Evolutionary conservation across 768 basidiomycete genomes (phyloP).

Genomic region (Hortiboletus campestris): DNA sequence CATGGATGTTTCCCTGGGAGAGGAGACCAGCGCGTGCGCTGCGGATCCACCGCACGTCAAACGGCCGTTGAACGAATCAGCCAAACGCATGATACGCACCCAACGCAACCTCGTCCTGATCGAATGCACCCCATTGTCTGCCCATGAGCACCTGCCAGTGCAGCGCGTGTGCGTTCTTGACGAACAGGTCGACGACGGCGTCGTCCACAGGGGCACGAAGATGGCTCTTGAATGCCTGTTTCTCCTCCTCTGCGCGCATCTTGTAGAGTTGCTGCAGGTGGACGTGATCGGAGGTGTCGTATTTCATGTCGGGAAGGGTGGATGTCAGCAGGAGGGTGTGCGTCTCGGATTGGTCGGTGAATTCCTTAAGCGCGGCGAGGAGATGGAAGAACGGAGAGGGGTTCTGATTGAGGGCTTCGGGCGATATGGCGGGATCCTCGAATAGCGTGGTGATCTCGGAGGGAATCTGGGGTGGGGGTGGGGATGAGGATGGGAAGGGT

Average conservation of each 20-base stretch:
- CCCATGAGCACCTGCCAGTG: conserved; percentile 64
- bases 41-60: conserved; percentile 1
- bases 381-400: conserved; percentile 78
- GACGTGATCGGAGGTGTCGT: conserved; percentile 81
- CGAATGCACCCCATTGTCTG: conserved; percentile 55
- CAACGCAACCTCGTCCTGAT: conserved; percentile 47
- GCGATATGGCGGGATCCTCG: neutral
- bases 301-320: conserved; percentile 94
- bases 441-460: too few species aligned
- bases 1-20: conserved; percentile 58
- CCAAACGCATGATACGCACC: conserved; percentile 34
- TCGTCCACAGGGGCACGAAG: conserved; percentile 47
- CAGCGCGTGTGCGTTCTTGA: conserved; percentile 80
- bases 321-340: conserved; percentile 79
- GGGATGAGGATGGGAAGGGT: neutral
- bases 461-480: neutral
- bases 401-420: conserved; percentile 38
- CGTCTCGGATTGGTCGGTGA: conserved; percentile 50
- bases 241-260: conserved; percentile 68
- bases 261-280: conserved; percentile 86
- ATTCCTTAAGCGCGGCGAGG: conserved; percentile 67
- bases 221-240: conserved; percentile 50
- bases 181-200: conserved; percentile 62
- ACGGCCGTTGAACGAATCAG: neutral
- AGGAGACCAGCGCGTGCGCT: conserved; percentile 42